Percentiles rank a stretch among this genome's conserved stretches.
Conservation (phyloP, 176 grass and related monocot genomes). For the Pharus latifolius region DNA sequence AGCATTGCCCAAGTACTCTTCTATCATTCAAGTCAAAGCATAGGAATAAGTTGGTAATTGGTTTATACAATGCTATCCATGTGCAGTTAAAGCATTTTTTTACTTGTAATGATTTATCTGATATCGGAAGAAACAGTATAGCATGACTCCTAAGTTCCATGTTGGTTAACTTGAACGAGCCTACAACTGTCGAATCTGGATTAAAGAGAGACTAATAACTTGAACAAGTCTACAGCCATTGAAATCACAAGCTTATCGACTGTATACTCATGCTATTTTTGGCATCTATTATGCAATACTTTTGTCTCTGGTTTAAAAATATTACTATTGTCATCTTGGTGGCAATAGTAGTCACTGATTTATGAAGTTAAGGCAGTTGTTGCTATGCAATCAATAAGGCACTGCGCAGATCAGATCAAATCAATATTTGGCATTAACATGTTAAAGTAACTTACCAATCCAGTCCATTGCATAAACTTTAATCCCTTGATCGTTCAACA, state of each 20-base stretch:
- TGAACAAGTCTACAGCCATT: neutral
- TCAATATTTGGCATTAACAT: neutral
- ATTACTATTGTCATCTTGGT: neutral
- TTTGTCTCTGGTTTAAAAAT: neutral
- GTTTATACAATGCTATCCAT: neutral
- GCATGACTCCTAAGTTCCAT: neutral
- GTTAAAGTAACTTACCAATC: conserved; percentile 61
- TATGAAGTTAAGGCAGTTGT: no score
- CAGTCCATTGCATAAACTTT: conserved; percentile 98
- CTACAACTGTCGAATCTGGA: neutral
- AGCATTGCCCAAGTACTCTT: neutral
- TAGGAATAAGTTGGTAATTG: neutral
- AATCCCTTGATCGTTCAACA: conserved; percentile 81
- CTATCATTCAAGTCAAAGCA: neutral
- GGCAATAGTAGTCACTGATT: neutral
- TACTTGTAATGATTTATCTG: neutral
- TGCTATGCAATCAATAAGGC: neutral
- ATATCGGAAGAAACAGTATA: neutral
- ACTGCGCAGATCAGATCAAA: neutral
- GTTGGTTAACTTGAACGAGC: neutral
- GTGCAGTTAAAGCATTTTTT: neutral
- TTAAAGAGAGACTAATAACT: no score
- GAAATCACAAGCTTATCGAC: conserved; percentile 2
- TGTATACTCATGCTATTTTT: neutral
- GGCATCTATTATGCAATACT: neutral